These are phyloP conservation scores for Coprinopsis marcescibilis DNA, from an alignment of 768 basidiomycete species.

Conservation along the genomic window DNA sequence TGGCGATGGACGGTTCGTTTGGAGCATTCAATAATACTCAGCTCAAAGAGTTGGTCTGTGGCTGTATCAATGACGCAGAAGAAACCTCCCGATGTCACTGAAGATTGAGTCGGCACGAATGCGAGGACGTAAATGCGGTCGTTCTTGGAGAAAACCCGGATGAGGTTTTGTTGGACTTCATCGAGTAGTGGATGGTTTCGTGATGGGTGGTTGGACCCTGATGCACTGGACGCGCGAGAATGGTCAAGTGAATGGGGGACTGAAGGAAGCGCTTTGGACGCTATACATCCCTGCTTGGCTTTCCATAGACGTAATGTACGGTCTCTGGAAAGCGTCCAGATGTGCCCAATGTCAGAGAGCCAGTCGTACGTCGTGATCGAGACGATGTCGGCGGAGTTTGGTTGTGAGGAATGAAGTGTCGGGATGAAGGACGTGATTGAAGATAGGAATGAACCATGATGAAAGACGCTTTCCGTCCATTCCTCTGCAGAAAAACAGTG, in stretches of 20 bases:
- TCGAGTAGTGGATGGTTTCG: conserved; percentile 45
- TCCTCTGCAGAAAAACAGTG: conserved; percentile 40
- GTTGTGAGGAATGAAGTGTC: conserved; percentile 37
- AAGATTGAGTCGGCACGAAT: conserved; percentile 66
- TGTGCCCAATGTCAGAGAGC: conserved; percentile 66
- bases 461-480: conserved; percentile 63
- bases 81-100: conserved; percentile 66
- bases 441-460: conserved; percentile 62
- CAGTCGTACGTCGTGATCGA: conserved; percentile 69
- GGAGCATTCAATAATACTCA: conserved; percentile 57
- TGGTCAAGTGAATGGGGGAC: conserved; percentile 20
- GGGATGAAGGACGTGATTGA: conserved; percentile 65
- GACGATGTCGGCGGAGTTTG: conserved; percentile 55
- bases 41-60: conserved; percentile 54
- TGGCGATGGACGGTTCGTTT: conserved; percentile 57
- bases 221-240: conserved; percentile 16
- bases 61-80: conserved; percentile 62
- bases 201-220: conserved; percentile 15
- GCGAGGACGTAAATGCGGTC: conserved; percentile 52
- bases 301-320: conserved; percentile 83
- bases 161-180: conserved; percentile 53
- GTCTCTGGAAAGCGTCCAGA: conserved; percentile 87
- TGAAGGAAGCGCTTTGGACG: conserved; percentile 42
- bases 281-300: conserved; percentile 65
- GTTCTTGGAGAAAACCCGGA: conserved; percentile 59